These are phyloP conservation scores for Geotrichum australiense DNA, from an alignment of 1,139 yeast species.

Conservation along the genomic window DNA sequence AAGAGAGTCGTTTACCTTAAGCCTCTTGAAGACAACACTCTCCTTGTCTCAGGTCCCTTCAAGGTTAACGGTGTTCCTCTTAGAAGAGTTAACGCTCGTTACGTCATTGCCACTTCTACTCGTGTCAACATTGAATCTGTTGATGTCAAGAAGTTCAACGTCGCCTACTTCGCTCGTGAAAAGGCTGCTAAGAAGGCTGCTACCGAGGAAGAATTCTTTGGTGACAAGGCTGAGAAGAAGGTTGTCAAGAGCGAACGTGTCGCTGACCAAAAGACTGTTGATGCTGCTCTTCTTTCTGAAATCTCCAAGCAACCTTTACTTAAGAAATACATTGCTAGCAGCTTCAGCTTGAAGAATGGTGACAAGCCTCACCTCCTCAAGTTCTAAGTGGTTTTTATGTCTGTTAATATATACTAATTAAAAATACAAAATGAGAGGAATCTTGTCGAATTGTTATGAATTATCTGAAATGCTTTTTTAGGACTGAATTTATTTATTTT, in stretches of 20 bases:
- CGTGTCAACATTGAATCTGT: conserved; percentile 72
- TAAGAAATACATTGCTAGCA: conserved; percentile 93
- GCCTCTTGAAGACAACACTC: conserved; percentile 97
- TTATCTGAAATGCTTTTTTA: too few species aligned
- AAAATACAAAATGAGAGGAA: conserved; percentile 14
- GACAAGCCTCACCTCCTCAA: conserved; percentile 99
- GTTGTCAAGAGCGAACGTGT: conserved; percentile 91
- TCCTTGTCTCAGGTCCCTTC: conserved; percentile 98
- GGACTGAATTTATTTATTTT: too few species aligned
- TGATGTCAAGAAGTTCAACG: conserved; percentile 88
- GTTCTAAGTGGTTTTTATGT: conserved; percentile 50
- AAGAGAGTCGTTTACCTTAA: conserved; percentile 99
- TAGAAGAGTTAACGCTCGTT: conserved; percentile 98
- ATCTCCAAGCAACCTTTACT: conserved; percentile 97
- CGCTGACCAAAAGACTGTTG: conserved; percentile 96
- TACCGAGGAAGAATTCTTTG: conserved; percentile 94
- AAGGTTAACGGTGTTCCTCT: conserved; percentile 99
- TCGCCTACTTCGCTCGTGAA: conserved; percentile 96
- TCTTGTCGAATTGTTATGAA: conserved; percentile 6
- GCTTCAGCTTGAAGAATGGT: conserved; percentile 97
- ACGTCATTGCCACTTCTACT: conserved; percentile 98
- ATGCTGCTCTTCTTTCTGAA: conserved; percentile 87
- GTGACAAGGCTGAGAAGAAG: conserved; percentile 78
- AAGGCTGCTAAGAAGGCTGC: conserved; percentile 70
- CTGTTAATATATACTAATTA: conserved; percentile 13